Evolutionary conservation across 495 filamentous ascomycete species (phyloP), one percentile per base, ranked within the genome.

Genomic region (Melanomma pulvis-pyrius): DNA sequence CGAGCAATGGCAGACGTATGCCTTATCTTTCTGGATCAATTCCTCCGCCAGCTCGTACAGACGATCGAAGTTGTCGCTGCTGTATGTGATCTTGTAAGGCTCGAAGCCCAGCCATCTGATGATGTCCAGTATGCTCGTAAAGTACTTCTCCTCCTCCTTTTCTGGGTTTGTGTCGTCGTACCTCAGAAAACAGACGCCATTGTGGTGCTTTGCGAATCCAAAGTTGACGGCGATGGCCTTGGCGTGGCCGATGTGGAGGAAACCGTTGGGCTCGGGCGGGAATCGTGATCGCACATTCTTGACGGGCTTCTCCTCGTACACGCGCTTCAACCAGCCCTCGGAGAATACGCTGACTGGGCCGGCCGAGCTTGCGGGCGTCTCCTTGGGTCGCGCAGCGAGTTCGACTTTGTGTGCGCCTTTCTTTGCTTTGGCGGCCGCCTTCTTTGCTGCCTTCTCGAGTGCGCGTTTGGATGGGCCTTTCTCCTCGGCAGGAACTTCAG

Each of bases 201-300:
- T 88, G 75, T 96, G 89, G 72, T 88, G 87, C 69, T 84, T 86
- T 12, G 94, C 94, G 78, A 97, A 97, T 0, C 94, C 96, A 75
- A 98, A 98, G 78, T 98, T 98, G 71, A 98, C 84, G 0, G 91
- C 87, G 77, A 98, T 97, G n/a, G 94, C 94, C 79, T 98, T 98
- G 68, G 87, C 87, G 75, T 98, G 94, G 21, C 93, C 93, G 73
- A 97, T 91, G 72, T 96, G 93, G 15, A 96, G 84, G 75, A 82
- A 90, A 60, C 87, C 87, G 69, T 90, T 89, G 34, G 92, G 92
- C 78, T 98, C 96, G 17, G 94, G 94, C 6, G 94, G 94, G 76
- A 98, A 97, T 70, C 92, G 87, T 11, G 92, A 94, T 51, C 87
- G 73, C 29, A 90, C 86, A 32, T 81, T 76, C 73, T 87, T 85